Conservation (phyloP, 2,329 filamentous ascomycete species). For the Scopulariopsis brevicaulis region DNA sequence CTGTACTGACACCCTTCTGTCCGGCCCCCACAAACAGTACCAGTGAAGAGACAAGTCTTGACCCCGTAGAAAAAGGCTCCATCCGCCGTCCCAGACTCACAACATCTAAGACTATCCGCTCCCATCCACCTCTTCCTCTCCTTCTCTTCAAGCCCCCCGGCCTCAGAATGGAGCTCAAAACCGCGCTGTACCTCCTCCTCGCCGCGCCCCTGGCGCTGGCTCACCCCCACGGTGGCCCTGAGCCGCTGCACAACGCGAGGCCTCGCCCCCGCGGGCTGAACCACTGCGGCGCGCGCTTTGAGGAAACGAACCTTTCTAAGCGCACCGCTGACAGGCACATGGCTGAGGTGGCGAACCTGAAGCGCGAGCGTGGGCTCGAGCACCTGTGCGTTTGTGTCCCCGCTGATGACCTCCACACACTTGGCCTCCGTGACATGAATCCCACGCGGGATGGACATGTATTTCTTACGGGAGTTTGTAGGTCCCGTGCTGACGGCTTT, state of each 20-base stretch:
- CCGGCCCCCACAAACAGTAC: background rate
- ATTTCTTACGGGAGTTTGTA: too few species aligned
- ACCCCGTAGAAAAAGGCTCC: background rate
- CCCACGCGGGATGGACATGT: background rate
- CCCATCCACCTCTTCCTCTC: background rate
- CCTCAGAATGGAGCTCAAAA: slow-evolving; percentile 3
- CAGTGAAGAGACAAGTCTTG: background rate
- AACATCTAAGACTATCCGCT: background rate
- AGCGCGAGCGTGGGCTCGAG: slow-evolving; percentile 6
- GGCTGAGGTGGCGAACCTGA: slow-evolving; percentile 4
- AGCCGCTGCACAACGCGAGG: slow-evolving; percentile 5
- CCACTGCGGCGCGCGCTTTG: slow-evolving; percentile 9
- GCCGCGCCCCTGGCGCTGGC: slow-evolving; percentile 6
- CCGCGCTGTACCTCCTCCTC: slow-evolving; percentile 1
- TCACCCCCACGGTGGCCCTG: slow-evolving; percentile 4
- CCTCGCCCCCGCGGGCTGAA: slow-evolving; percentile 6
- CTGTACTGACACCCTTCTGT: background rate
- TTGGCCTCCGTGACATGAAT: background rate
- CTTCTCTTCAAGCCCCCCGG: background rate
- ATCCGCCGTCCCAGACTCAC: background rate
- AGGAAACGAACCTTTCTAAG: slow-evolving; percentile 4
- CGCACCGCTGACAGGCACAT: slow-evolving; percentile 9
- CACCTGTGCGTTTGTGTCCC: slow-evolving; percentile 3
- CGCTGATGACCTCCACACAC: background rate
- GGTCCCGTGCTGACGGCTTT: background rate